These are phyloP conservation scores for Phytophthora podocarpi DNA, from an alignment of 352 stramenopile genomes.

Conservation along the genomic window DNA sequence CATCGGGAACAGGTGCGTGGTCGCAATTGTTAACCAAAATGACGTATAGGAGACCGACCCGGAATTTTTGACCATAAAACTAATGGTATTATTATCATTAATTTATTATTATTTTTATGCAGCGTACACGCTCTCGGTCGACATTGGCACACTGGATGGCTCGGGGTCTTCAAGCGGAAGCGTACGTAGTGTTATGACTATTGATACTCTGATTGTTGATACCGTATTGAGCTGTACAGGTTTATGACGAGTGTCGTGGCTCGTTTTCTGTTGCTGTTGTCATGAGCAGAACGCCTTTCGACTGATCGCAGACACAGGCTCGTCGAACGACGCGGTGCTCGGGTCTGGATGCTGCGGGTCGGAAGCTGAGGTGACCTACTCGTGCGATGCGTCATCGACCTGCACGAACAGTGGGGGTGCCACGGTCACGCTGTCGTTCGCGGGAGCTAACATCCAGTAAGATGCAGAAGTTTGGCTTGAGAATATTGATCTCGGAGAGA, in stretches of 20 bases:
- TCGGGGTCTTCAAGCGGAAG: slow-evolving; percentile 28
- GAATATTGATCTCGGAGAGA: too few relatives aligned
- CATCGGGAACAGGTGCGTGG: slow-evolving; percentile 43
- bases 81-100: too few relatives aligned
- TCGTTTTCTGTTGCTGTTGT: neutral
- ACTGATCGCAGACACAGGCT: slow-evolving; percentile 83
- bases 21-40: neutral
- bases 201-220: neutral
- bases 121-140: slow-evolving; percentile 48
- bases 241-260: neutral
- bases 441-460: slow-evolving; percentile 70
- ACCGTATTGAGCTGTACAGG: too few relatives aligned
- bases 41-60: slow-evolving; percentile 10
- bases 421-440: slow-evolving; percentile 52
- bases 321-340: slow-evolving; percentile 81
- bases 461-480: slow-evolving; percentile 2
- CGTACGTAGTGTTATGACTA: slow-evolving; percentile 28
- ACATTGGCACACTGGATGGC: slow-evolving; percentile 34
- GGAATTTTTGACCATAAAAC: slow-evolving; percentile 4
- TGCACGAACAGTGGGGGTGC: slow-evolving; percentile 40
- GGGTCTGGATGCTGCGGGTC: slow-evolving; percentile 61
- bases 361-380: slow-evolving; percentile 57
- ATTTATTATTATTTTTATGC: too few relatives aligned
- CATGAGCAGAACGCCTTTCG: slow-evolving; percentile 70
- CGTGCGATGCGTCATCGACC: slow-evolving; percentile 67